Conservation (phyloP, 2,329 filamentous ascomycete genomes). For the Colletotrichum sp. region DNA sequence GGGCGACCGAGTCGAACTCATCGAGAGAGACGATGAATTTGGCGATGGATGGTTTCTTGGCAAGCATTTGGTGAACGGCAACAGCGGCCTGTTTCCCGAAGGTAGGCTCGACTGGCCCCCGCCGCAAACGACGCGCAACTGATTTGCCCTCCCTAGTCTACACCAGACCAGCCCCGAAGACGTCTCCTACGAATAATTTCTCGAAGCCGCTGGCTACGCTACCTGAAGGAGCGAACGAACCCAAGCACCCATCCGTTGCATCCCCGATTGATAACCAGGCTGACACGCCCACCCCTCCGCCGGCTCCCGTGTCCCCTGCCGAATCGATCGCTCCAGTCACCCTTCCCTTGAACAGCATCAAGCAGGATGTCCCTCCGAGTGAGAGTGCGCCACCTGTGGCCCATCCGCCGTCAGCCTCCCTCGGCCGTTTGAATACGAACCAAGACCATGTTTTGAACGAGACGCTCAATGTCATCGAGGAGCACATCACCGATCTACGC, state of each 20-base stretch:
- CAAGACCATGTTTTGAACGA: conserved; percentile 85
- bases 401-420: conserved; percentile 16
- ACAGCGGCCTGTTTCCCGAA: conserved; percentile 83
- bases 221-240: conserved; percentile 33
- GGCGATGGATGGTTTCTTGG: conserved; percentile 87
- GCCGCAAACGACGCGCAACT: conserved; percentile 3
- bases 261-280: neutral
- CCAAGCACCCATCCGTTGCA: conserved; percentile 21
- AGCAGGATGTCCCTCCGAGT: conserved; percentile 32
- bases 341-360: conserved; percentile 47
- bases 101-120: conserved; percentile 54
- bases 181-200: conserved; percentile 31
- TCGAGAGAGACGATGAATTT: conserved; percentile 88
- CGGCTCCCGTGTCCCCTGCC: conserved; percentile 29
- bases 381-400: conserved; percentile 41
- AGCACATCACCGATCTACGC: conserved; percentile 89
- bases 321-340: conserved; percentile 38
- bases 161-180: conserved; percentile 62
- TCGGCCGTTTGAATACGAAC: conserved; percentile 47
- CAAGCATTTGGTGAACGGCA: conserved; percentile 74
- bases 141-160: conserved; percentile 56
- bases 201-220: conserved; percentile 34
- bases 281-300: conserved; percentile 3
- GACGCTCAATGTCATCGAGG: conserved; percentile 93
- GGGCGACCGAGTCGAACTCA: conserved; percentile 81